These are phyloP conservation scores for Penicillium hesseltinei DNA, from an alignment of 2,329 filamentous ascomycete genomes.

Conservation along the genomic window DNA sequence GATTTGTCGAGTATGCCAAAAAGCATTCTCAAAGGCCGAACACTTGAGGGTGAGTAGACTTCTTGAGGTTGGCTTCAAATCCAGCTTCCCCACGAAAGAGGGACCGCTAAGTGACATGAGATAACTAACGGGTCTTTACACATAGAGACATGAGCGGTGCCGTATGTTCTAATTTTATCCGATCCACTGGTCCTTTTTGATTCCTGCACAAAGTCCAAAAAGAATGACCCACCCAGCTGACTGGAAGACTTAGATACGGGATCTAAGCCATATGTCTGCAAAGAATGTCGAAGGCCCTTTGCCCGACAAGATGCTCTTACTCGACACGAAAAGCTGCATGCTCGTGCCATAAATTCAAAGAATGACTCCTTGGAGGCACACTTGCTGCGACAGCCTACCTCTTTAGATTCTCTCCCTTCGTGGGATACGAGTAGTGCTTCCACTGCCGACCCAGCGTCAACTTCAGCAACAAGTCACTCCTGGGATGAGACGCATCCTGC, in stretches of 20 bases:
- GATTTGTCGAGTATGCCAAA: slow-evolving; percentile 32
- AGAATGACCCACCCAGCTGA: slow-evolving; percentile 19
- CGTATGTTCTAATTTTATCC: slow-evolving; percentile 32
- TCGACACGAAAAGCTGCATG: slow-evolving; percentile 46
- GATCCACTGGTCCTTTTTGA: no score
- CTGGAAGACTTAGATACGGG: slow-evolving; percentile 37
- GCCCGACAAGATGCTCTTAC: slow-evolving; percentile 47
- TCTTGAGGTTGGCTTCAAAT: not conserved
- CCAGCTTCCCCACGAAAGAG: slow-evolving; percentile 14
- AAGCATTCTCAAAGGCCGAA: slow-evolving; percentile 44
- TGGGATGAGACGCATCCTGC: slow-evolving; percentile 26
- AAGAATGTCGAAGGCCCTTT: slow-evolving; percentile 43
- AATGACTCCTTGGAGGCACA: slow-evolving; percentile 10
- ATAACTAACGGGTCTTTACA: slow-evolving; percentile 8
- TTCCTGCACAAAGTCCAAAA: no score
- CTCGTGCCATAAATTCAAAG: slow-evolving; percentile 28
- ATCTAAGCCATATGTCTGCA: slow-evolving; percentile 44
- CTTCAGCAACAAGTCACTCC: slow-evolving; percentile 21
- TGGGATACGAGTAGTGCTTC: slow-evolving; percentile 29
- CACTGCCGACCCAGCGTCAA: slow-evolving; percentile 15
- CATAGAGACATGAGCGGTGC: slow-evolving; percentile 45
- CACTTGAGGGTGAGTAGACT: slow-evolving; percentile 37
- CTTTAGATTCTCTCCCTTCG: slow-evolving; percentile 21
- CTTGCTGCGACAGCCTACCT: slow-evolving; percentile 16
- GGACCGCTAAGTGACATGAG: not conserved